Evolutionary conservation across 2,329 filamentous ascomycete species (phyloP).

Genomic region (Juglanconis sp.): DNA sequence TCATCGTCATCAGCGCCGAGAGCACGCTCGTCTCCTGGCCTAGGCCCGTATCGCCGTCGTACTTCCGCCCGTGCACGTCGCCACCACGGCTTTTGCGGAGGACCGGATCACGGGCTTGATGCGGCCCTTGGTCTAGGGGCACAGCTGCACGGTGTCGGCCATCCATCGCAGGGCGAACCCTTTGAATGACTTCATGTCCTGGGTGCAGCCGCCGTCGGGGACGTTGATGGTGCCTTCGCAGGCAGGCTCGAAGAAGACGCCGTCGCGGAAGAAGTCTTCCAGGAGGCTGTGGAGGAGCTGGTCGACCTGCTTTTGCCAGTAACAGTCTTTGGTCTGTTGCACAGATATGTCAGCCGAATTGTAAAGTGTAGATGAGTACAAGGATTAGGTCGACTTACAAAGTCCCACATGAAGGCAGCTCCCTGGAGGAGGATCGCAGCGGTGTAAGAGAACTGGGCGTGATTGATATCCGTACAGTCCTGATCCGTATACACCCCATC

Average conservation of each 20-base stretch:
- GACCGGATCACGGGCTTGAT: constrained; percentile 57
- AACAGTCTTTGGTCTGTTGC: constrained; percentile 36
- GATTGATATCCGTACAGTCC: constrained; percentile 60
- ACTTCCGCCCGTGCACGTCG: constrained; percentile 57
- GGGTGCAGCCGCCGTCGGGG: constrained; percentile 54
- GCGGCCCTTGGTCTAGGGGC: constrained; percentile 51
- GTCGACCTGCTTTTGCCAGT: constrained; percentile 55
- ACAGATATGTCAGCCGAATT: background rate
- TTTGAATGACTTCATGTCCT: constrained; percentile 72
- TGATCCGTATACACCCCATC: constrained; percentile 58
- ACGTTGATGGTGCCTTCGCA: constrained; percentile 52
- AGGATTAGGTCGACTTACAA: constrained; percentile 33
- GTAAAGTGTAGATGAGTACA: background rate
- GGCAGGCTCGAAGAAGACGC: constrained; percentile 61
- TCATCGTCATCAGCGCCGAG: constrained; percentile 47
- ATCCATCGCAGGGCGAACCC: constrained; percentile 67
- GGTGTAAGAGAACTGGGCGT: constrained; percentile 66
- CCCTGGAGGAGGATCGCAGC: constrained; percentile 61
- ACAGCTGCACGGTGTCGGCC: constrained; percentile 57
- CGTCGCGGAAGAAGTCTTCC: constrained; percentile 52
- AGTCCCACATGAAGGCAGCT: constrained; percentile 67
- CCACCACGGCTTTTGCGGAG: constrained; percentile 58
- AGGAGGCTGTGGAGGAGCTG: constrained; percentile 50
- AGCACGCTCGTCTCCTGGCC: constrained; percentile 58
- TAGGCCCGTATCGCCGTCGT: constrained; percentile 51